phyloP scores from a whole-genome alignment of 331 rosid genomes.

The Acacia pycnantha region DNA sequence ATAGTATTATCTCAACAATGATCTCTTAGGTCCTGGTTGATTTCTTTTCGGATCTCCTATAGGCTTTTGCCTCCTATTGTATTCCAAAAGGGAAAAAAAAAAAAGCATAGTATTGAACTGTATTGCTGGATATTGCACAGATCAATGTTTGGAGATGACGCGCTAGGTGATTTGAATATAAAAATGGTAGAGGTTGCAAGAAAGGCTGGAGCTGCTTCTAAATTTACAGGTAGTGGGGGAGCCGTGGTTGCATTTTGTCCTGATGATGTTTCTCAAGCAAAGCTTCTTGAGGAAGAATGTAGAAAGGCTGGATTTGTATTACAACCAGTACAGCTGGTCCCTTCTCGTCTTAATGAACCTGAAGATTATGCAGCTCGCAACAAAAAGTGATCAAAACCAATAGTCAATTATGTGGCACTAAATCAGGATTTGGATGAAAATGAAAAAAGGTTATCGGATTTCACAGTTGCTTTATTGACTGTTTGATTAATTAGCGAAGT shows the following conservation, averaged over 20 bases:
- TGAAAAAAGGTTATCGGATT: background rate
- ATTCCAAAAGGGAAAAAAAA: background rate
- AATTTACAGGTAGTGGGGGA: constrained; percentile 98
- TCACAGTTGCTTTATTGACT: background rate
- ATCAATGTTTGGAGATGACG: constrained; percentile 86
- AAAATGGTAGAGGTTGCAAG: constrained; percentile 90
- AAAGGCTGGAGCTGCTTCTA: constrained; percentile 88
- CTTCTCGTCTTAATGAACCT: constrained; percentile 58
- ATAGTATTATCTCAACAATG: background rate
- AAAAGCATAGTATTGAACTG: constrained; percentile 19
- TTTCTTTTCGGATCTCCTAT: background rate
- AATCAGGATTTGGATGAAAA: background rate
- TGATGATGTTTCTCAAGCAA: constrained; percentile 65
- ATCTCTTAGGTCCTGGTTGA: background rate
- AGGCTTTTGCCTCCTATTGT: background rate
- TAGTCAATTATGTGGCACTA: background rate
- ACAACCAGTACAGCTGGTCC: constrained; percentile 46
- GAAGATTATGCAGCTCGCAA: background rate
- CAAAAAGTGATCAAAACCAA: background rate
- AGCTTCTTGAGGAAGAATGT: constrained; percentile 72
- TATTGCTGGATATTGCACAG: constrained; percentile 38
- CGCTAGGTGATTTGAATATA: constrained; percentile 73
- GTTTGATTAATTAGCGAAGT: background rate
- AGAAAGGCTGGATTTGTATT: constrained; percentile 61
- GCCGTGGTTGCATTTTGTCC: constrained; percentile 92